phyloP scores from a whole-genome alignment of 1,139 yeast species.

The Chernovozyma sophiae-reginae region DNA sequence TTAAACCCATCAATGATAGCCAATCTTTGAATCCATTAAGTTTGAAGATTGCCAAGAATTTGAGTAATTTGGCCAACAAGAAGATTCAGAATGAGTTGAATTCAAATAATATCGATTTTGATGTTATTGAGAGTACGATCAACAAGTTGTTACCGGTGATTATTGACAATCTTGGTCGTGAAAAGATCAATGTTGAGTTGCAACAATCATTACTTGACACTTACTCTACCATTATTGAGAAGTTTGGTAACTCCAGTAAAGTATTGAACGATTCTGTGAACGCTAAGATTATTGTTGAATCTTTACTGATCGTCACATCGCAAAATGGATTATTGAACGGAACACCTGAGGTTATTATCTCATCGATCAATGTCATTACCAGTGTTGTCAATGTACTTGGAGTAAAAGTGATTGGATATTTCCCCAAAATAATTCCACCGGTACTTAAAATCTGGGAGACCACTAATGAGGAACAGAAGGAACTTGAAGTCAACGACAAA shows the following conservation, averaged over 20 bases:
- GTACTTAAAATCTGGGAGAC: conserved; percentile 55
- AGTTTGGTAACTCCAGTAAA: conserved; percentile 48
- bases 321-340: conserved; percentile 49
- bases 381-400: conserved; percentile 72
- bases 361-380: conserved; percentile 71
- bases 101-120: conserved; percentile 35
- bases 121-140: conserved; percentile 38
- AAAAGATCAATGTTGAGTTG: conserved; percentile 39
- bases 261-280: conserved; percentile 29
- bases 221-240: conserved; percentile 56
- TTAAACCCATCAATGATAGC: conserved; percentile 50
- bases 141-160: conserved; percentile 45
- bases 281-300: conserved; percentile 42
- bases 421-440: conserved; percentile 80
- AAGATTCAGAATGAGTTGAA: conserved; percentile 67
- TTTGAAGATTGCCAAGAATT: conserved; percentile 44
- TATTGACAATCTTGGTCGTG: conserved; percentile 35
- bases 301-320: conserved; percentile 52
- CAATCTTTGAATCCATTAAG: conserved; percentile 32
- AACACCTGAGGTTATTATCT: conserved; percentile 62
- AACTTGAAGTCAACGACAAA: conserved; percentile 14
- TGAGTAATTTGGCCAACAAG: conserved; percentile 56
- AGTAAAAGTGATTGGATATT: conserved; percentile 78
- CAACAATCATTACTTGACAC: conserved; percentile 71
- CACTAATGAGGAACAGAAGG: conserved; percentile 19